Evolutionary conservation across 108 stramenopile species (phyloP), one percentile per base, ranked within the genome.

Genomic region (Aurantiochytrium sp.): DNA sequence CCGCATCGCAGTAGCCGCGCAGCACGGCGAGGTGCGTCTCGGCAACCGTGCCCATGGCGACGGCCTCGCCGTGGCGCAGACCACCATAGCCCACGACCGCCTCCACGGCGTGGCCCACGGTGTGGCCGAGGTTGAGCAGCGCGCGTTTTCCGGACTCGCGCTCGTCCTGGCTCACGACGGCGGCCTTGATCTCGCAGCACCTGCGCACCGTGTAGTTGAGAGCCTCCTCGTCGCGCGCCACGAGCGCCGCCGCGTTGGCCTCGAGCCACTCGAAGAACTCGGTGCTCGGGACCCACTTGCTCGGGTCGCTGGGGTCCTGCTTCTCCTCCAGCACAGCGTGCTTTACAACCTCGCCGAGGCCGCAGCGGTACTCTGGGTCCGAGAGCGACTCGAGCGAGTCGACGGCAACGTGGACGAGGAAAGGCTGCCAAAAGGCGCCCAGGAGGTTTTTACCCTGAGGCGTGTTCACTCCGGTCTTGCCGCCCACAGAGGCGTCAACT

Each of bases 61-160:
- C 98, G 15, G 96, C 97, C 90, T 99, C 98, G 22, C 98, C 98
- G 89, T 99, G 98, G 42, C 98, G 88, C 93, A 95, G 97, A 17
- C 91, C 93, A 21, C 97, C 97, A 90, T 98, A 98, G 15, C 97
- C 97, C 10, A 95, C 92, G 68, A 95, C 95, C 88, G 95, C 96
- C 91, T 99, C 98, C 85, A 99, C 97, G 34, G 98, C 98, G 90
- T 99, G 98, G 32, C 97, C 98, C 90, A 98, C 97, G 39, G 98
- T 99, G 90, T 99, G 98, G 34, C 98, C 98, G 52, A 99, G 90
- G 91, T 99, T 99, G 55, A 99, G 94, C 41, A 97, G 97, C 5
- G 98, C 98, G 4, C 98, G 92, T 10, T 97, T 52, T 17, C 93
- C 93, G 2, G 95, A 97, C 91, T 98, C 98, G 91, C 92, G 94